Conservation (phyloP, 768 basidiomycete species). For the Plicaturopsis crispa region DNA sequence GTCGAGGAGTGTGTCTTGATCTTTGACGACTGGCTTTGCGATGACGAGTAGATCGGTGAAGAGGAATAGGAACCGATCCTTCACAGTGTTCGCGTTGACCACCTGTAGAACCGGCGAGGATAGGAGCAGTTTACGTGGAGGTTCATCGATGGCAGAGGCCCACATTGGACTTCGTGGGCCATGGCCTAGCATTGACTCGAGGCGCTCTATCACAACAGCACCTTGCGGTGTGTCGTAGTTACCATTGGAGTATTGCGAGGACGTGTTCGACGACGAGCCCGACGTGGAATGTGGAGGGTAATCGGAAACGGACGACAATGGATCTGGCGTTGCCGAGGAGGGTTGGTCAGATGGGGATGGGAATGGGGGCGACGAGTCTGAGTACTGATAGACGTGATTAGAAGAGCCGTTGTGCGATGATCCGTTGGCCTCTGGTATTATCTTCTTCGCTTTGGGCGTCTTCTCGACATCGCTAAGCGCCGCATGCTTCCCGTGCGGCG, state of each 20-base stretch:
- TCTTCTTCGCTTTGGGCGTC: slow-evolving; percentile 32
- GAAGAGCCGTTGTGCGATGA: slow-evolving; percentile 16
- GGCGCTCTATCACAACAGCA: slow-evolving; percentile 51
- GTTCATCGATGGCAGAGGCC: slow-evolving; percentile 69
- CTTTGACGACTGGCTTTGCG: slow-evolving; percentile 78
- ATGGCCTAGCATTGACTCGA: slow-evolving; percentile 64
- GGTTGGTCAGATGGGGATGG: slow-evolving; percentile 48
- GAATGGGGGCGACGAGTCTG: slow-evolving; percentile 29
- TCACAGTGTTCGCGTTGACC: slow-evolving; percentile 87
- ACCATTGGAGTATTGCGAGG: slow-evolving; percentile 55
- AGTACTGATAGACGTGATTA: slow-evolving; percentile 17
- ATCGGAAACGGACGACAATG: slow-evolving; percentile 68
- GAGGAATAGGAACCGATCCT: slow-evolving; percentile 94
- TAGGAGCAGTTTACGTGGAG: slow-evolving; percentile 79
- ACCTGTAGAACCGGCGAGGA: slow-evolving; percentile 89
- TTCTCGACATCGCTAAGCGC: slow-evolving; percentile 31
- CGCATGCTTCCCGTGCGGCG: too few species aligned
- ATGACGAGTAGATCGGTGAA: slow-evolving; percentile 94
- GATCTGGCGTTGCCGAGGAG: slow-evolving; percentile 67
- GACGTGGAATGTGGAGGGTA: slow-evolving; percentile 66
- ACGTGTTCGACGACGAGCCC: slow-evolving; percentile 65
- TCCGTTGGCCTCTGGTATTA: slow-evolving; percentile 9
- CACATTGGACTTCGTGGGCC: slow-evolving; percentile 52
- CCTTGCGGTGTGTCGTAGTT: slow-evolving; percentile 33
- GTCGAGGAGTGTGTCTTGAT: slow-evolving; percentile 57